phyloP scores from a whole-genome alignment of 169 alveolate genomes.

The Cryptosporidium viatorum region DNA sequence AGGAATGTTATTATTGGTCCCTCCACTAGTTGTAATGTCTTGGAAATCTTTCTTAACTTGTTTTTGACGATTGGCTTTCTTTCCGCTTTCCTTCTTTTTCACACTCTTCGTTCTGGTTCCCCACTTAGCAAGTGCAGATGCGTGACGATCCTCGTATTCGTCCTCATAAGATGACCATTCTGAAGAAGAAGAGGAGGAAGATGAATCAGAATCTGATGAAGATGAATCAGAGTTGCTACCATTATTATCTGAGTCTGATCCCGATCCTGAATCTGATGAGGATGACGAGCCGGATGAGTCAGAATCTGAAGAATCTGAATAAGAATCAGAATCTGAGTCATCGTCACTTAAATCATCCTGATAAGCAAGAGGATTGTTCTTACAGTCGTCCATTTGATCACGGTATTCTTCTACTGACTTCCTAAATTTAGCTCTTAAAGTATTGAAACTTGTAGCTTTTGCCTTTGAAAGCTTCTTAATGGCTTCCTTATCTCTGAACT shows the following conservation, averaged over 20 bases:
- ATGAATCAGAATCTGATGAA: constrained; percentile 2
- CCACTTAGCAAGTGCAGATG: constrained; percentile 88
- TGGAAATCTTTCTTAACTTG: constrained; percentile 77
- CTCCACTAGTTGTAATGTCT: constrained; percentile 75
- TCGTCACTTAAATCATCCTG: constrained; percentile 78
- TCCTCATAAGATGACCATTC: constrained; percentile 89
- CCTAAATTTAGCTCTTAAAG: constrained; percentile 85
- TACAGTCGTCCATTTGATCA: constrained; percentile 81
- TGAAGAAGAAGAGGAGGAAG: constrained; percentile 78
- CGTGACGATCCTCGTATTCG: constrained; percentile 84
- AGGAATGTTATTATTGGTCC: constrained; percentile 79
- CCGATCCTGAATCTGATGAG: background rate
- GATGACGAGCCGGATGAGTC: background rate
- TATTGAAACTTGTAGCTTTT: constrained; percentile 85
- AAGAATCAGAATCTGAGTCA: constrained; percentile 80
- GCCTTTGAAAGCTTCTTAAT: constrained; percentile 84
- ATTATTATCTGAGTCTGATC: constrained; percentile 46
- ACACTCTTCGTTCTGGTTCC: constrained; percentile 83
- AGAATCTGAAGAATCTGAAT: constrained; percentile 40
- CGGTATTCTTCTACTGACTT: constrained; percentile 85
- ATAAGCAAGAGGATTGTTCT: constrained; percentile 83
- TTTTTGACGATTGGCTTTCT: constrained; percentile 79
- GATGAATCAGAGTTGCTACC: constrained; percentile 53
- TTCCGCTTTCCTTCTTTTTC: constrained; percentile 81
- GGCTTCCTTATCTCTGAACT: constrained; percentile 83